Conservation (phyloP, 768 basidiomycete species). For the Cyclocybe aegerita region DNA sequence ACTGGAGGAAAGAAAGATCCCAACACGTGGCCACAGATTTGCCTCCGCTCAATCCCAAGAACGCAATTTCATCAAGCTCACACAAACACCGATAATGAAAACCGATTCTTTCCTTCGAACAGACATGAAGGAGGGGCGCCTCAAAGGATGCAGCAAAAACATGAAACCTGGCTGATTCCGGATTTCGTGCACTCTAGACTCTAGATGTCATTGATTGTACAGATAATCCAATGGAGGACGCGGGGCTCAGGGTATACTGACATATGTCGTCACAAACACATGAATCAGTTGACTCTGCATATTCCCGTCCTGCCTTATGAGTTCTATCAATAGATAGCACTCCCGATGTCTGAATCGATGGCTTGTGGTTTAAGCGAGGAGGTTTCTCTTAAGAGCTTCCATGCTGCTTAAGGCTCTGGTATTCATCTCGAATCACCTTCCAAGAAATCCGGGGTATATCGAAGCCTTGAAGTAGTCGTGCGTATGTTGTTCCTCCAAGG, state of each 20-base stretch:
- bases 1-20: slow-evolving; percentile 8
- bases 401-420: slow-evolving; percentile 20
- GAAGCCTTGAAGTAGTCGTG: slow-evolving; percentile 45
- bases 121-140: neutral
- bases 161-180: too few species aligned
- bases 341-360: too few species aligned
- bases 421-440: slow-evolving; percentile 27
- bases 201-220: slow-evolving; percentile 5
- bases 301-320: neutral
- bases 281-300: neutral
- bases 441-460: slow-evolving; percentile 42
- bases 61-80: neutral
- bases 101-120: slow-evolving; percentile 1
- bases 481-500: slow-evolving; percentile 56
- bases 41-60: slow-evolving; percentile 26
- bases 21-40: slow-evolving; percentile 33
- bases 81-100: slow-evolving; percentile 8
- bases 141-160: neutral
- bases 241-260: too few species aligned
- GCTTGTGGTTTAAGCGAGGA: neutral
- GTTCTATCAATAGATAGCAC: too few species aligned
- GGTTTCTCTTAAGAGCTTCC: slow-evolving; percentile 1
- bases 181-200: neutral
- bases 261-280: too few species aligned
- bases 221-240: slow-evolving; percentile 1